Conservation (phyloP, 1,284 basidiomycete genomes). For the Boletellus deceptivus region DNA sequence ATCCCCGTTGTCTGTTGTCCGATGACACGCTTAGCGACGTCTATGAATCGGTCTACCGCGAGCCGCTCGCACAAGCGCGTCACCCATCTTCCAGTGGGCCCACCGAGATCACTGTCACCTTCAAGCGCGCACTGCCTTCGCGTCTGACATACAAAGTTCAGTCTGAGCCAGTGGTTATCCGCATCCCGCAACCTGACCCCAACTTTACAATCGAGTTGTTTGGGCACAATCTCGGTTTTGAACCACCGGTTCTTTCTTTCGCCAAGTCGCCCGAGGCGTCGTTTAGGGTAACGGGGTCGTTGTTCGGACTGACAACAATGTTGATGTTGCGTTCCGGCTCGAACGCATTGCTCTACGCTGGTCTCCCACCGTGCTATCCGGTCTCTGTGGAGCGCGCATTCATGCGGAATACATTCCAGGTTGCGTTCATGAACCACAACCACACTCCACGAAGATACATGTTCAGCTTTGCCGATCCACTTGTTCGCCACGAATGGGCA, state of each 20-base stretch:
- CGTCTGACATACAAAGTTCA: conserved; percentile 82
- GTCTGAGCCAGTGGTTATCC: conserved; percentile 81
- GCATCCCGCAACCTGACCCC: conserved; percentile 79
- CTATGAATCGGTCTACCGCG: conserved; percentile 71
- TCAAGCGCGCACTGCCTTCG: conserved; percentile 72
- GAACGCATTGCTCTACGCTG: conserved; percentile 77
- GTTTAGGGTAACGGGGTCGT: conserved; percentile 82
- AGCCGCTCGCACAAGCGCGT: conserved; percentile 73
- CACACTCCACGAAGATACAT: conserved; percentile 82
- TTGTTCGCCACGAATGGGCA: conserved; percentile 74
- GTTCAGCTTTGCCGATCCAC: conserved; percentile 83
- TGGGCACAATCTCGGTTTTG: conserved; percentile 83
- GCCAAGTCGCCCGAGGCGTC: conserved; percentile 72
- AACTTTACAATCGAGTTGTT: conserved; percentile 77
- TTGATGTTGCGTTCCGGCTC: conserved; percentile 77
- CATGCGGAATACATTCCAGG: conserved; percentile 92
- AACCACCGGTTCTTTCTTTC: conserved; percentile 81
- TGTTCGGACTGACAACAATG: conserved; percentile 79
- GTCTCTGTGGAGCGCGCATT: conserved; percentile 86
- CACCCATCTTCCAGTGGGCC: conserved; percentile 42
- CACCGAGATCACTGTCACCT: conserved; percentile 55
- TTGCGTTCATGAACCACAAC: conserved; percentile 76
- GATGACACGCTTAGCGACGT: conserved; percentile 75
- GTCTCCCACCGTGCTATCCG: conserved; percentile 72
- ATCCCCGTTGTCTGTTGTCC: conserved; percentile 64